Base-by-base conservation (phyloP, 768 basidiomycete species). In the Trametes meyenii region DNA sequence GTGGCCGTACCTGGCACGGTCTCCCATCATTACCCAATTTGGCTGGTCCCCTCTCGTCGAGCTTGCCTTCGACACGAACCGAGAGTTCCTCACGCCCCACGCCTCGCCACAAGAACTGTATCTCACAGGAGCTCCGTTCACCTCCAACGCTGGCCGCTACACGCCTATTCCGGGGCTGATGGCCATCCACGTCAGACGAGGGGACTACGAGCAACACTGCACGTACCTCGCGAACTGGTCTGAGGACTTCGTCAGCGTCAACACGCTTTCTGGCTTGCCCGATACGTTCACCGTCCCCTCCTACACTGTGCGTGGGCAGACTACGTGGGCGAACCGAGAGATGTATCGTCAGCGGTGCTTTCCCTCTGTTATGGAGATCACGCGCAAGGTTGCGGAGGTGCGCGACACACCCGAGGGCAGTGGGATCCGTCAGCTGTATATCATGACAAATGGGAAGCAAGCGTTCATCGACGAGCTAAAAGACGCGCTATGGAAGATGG, bases 11-110 rank as follows among this genome's bases (percentile, higher is more conserved):
- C 74, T 86, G 24, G 65, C 67, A 5, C 61, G 71, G 3, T 84
- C 84, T 0, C 83, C 85, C 19, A 77, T 85, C 38, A 71, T 85
- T 26, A 67, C 65, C 1, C 62, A 75, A 11, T 86, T 84, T 63
- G 61, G 72, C 0, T 86, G 83, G 84, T 83, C 84, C 0, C 76
- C 80, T 0, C 75, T 83, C 50, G 82, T 85, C 17, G 73, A 74
- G 36, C 68, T 73, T 24, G 83, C 81, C 0, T 64, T 69, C 51
- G 64, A 64, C 17, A 42, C 48, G 5, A 69, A 69, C 59, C 57
- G 54, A 6, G 10, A 39, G 11, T 48, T 44, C 26, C 56, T 61
- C 50, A 55, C 56, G 21, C 48, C 61, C 21, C 17, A 26, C 26
- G 23, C 46, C 26, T 35, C 23, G 1, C 12, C 40, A 1, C 23